A percentile compares a stretch with the other conserved stretches of the same genome.
phyloP scores from a whole-genome alignment of 495 filamentous ascomycete species.

The Sporormia fimetaria region DNA sequence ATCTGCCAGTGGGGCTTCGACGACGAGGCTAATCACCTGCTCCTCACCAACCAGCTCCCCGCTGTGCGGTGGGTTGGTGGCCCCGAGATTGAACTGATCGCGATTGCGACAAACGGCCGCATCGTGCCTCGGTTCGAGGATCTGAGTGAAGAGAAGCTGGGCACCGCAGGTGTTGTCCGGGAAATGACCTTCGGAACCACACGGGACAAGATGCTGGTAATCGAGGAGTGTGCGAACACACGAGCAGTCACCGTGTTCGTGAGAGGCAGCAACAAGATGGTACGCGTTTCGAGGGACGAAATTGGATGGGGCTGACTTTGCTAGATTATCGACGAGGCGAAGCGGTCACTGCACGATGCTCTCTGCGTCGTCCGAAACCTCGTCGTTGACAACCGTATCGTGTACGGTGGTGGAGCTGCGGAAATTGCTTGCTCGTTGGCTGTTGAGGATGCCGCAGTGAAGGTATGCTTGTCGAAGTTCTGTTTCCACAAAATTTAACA shows the following conservation, averaged over 20 bases:
- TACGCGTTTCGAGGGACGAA: too few species aligned
- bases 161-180: constrained; percentile 76
- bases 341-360: constrained; percentile 92
- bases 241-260: constrained; percentile 93
- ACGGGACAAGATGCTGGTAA: constrained; percentile 97
- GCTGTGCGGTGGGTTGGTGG: constrained; percentile 97
- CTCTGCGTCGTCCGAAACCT: constrained; percentile 96
- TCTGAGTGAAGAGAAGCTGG: constrained; percentile 77
- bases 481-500: constrained; percentile 23
- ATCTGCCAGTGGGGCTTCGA: constrained; percentile 99
- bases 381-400: constrained; percentile 88
- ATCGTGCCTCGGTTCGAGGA: constrained; percentile 98
- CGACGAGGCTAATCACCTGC: constrained; percentile 94
- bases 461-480: constrained; percentile 37
- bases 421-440: constrained; percentile 96
- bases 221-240: constrained; percentile 98
- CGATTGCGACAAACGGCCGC: constrained; percentile 93
- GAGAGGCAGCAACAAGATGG: constrained; percentile 98
- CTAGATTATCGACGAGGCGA: constrained; percentile 99
- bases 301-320: too few species aligned
- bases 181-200: constrained; percentile 97
- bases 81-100: constrained; percentile 96
- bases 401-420: constrained; percentile 96
- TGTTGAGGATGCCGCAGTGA: constrained; percentile 87
- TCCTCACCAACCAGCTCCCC: constrained; percentile 89